These are phyloP conservation scores for Kluyveromyces starmeri DNA, from an alignment of 805 yeast species.

Conservation along the genomic window DNA sequence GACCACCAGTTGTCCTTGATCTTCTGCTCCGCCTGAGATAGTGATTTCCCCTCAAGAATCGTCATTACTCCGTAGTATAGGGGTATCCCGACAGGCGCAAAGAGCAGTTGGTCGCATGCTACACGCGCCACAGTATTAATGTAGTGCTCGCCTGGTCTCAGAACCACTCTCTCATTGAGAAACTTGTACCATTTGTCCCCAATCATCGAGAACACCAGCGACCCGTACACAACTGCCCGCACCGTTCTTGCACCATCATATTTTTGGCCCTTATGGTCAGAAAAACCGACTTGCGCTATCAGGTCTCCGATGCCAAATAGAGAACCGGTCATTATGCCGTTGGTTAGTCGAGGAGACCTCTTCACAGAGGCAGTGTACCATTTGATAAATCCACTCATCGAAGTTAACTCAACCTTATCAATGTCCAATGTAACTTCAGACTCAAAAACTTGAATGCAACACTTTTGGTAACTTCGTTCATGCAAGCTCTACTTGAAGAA, in stretches of 20 bases:
- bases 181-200: slow-evolving; percentile 63
- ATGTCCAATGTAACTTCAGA: background rate
- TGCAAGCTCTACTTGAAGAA: background rate
- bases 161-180: slow-evolving; percentile 34
- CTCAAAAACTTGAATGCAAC: too few relatives aligned
- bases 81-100: slow-evolving; percentile 76
- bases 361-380: slow-evolving; percentile 24
- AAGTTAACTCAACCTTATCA: background rate
- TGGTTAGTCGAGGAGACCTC: slow-evolving; percentile 43
- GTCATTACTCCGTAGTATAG: slow-evolving; percentile 63
- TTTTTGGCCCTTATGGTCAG: slow-evolving; percentile 10
- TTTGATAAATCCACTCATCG: slow-evolving; percentile 13
- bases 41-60: slow-evolving; percentile 46
- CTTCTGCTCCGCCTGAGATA: slow-evolving; percentile 34
- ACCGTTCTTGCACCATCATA: slow-evolving; percentile 50
- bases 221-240: slow-evolving; percentile 64
- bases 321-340: slow-evolving; percentile 46
- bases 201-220: slow-evolving; percentile 64
- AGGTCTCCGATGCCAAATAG: slow-evolving; percentile 70
- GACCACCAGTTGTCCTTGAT: slow-evolving; percentile 48
- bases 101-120: slow-evolving; percentile 58
- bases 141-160: slow-evolving; percentile 18
- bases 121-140: slow-evolving; percentile 42
- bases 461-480: background rate
- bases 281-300: slow-evolving; percentile 54